Evolutionary conservation across 1,284 basidiomycete species (phyloP), one percentile per base, ranked within the genome.

Genomic region (Taiwanofungus camphoratus): DNA sequence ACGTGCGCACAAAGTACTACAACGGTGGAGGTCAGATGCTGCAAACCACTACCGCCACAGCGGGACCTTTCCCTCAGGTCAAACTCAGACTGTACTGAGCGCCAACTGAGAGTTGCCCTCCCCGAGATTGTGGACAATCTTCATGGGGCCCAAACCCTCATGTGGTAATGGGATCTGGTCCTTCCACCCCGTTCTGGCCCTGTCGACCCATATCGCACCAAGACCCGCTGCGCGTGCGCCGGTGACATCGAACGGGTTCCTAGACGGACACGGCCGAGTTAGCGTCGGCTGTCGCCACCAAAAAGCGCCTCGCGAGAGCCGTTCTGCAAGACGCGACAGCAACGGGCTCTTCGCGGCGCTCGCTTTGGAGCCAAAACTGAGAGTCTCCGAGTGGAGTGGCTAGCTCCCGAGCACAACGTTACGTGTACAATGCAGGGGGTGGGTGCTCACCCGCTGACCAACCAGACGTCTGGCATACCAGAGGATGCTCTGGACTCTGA

Each of bases 161-260:
- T 36, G 38, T 15, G 32, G 40, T 18, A 46, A 24, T 12, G 45
- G 40, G 16, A 62, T 26, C 18, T 51, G 41, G 46, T 64, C 63
- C 6, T 37, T 36, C 63, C 63, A 64, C 21, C 61, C 63, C 23
- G 46, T 51, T 6, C 49, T 47, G 12, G 45, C 44, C 11, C 62
- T 43, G 42, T 65, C 60, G 20, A 65, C 53, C 62, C 61, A 65
- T 20, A 65, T 52, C 3, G 61, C 59, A 18, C 54, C 50, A 37
- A 64, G 32, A 2, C 63, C 63, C 11, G 50, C 49, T 12, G 41
- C 41, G 22, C 58, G 54, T 8, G 63, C 61, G 11, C 62, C 63
- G n/a, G 56, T 56, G 13, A 64, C 55, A 45, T 65, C 63, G 45
- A 65, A 65, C 8, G 63, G 61, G 44, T 64, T 65, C 22, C 61